Percentiles rank a stretch among this genome's conserved stretches.
phyloP scores from a whole-genome alignment of 305 asterid genomes.

The Fraxinus nigra region DNA sequence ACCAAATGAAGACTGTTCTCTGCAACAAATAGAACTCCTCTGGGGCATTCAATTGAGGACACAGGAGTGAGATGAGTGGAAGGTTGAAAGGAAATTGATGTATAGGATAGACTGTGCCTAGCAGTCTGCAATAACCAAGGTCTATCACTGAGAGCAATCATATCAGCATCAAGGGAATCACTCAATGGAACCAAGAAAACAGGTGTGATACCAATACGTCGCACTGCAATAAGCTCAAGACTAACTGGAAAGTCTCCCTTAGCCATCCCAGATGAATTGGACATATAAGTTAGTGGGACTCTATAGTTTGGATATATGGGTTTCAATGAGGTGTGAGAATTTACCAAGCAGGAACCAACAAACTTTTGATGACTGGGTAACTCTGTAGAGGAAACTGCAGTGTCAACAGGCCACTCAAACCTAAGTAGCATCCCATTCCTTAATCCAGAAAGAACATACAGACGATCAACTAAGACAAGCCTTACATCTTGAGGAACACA shows the following conservation, averaged over 20 bases:
- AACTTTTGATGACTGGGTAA: constrained; percentile 33
- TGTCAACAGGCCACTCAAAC: constrained; percentile 87
- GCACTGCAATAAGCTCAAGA: constrained; percentile 90
- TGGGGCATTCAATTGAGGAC: constrained; percentile 78
- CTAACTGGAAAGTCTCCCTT: constrained; percentile 48
- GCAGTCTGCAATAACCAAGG: constrained; percentile 99
- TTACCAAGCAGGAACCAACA: constrained; percentile 43
- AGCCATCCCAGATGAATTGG: constrained; percentile 43
- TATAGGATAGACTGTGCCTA: constrained; percentile 91
- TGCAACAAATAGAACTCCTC: constrained; percentile 91
- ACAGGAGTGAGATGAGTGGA: constrained; percentile 97
- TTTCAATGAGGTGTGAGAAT: constrained; percentile 32
- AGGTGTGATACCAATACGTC: constrained; percentile 95
- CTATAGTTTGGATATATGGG: constrained; percentile 36
- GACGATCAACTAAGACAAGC: constrained; percentile 83
- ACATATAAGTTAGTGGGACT: constrained; percentile 30
- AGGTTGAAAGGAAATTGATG: constrained; percentile 91
- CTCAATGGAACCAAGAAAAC: constrained; percentile 83
- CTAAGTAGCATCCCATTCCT: constrained; percentile 99
- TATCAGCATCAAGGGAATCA: constrained; percentile 81
- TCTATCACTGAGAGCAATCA: constrained; percentile 95
- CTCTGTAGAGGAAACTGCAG: constrained; percentile 38
- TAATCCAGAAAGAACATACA: constrained; percentile 85
- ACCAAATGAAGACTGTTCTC: constrained; percentile 97
- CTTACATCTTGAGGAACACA: constrained; percentile 94